Conservation (phyloP, 164 flowering plant species). For the Vitis rupestris region DNA sequence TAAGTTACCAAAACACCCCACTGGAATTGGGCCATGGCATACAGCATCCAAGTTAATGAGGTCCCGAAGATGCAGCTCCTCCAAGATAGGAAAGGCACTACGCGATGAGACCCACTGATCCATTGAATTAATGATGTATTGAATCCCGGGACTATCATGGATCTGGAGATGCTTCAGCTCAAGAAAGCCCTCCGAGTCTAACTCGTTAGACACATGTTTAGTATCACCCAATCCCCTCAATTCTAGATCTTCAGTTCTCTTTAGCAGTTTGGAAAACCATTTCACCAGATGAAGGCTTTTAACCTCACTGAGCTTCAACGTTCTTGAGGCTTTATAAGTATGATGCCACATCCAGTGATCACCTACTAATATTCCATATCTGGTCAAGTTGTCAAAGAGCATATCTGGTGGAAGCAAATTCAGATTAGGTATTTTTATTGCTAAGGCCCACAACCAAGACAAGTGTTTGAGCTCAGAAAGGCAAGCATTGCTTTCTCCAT, state of each 20-base stretch:
- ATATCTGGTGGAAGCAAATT: neutral
- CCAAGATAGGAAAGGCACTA: no score
- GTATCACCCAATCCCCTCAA: neutral
- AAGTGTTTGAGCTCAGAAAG: neutral
- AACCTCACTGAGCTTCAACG: neutral
- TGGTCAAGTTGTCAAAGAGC: neutral
- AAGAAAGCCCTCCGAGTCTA: neutral
- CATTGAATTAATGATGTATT: neutral
- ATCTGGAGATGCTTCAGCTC: neutral
- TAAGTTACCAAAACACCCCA: no score
- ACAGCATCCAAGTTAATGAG: no score
- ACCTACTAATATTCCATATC: neutral
- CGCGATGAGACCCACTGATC: neutral
- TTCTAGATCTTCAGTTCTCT: neutral
- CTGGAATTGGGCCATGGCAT: no score
- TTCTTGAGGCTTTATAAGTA: neutral
- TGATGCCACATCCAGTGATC: neutral
- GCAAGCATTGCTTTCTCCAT: neutral
- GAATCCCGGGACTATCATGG: neutral
- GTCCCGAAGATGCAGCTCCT: no score
- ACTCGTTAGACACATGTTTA: neutral
- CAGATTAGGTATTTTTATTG: neutral
- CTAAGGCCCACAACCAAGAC: neutral
- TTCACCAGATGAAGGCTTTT: neutral
- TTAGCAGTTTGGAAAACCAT: neutral